These are phyloP conservation scores for Pichia sp. DNA, from an alignment of 1,139 yeast genomes.

Conservation along the genomic window DNA sequence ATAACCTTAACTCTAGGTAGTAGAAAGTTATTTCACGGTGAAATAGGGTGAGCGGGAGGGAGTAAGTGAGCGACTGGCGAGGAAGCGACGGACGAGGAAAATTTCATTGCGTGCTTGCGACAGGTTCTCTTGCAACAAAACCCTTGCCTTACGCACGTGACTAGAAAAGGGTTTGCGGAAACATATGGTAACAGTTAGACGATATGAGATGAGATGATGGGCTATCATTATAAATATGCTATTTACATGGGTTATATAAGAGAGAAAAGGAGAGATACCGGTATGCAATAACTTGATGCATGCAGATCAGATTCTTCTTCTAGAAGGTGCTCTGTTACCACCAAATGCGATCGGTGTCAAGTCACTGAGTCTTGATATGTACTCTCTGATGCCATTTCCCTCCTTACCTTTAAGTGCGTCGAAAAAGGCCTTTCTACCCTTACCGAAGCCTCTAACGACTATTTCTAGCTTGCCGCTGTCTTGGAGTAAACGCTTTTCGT, in stretches of 20 bases:
- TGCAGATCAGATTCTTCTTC: conserved; percentile 60
- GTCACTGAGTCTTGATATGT: conserved; percentile 68
- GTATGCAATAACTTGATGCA: background rate
- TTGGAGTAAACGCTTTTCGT: conserved; percentile 23
- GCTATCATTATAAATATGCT: background rate
- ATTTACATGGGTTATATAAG: background rate
- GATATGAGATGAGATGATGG: background rate
- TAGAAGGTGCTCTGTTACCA: conserved; percentile 82
- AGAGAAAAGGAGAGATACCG: background rate
- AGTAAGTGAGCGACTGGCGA: background rate
- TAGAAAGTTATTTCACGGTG: background rate
- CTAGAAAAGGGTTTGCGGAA: background rate
- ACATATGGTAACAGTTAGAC: background rate
- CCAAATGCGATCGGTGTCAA: conserved; percentile 83
- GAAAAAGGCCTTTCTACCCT: conserved; percentile 83
- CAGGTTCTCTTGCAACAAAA: conserved; percentile 13
- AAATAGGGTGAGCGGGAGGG: background rate
- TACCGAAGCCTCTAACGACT: conserved; percentile 76
- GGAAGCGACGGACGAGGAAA: background rate
- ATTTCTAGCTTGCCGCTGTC: conserved; percentile 54
- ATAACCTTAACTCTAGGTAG: background rate
- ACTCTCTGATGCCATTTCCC: conserved; percentile 63
- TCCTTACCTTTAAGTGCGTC: conserved; percentile 87
- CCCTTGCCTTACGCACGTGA: conserved; percentile 17
- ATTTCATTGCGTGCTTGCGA: conserved; percentile 9